A percentile compares a stretch with the other conserved stretches of the same genome.
These are phyloP conservation scores for Rhododendron griersonianum DNA, from an alignment of 148 eudicot species.

Conservation along the genomic window DNA sequence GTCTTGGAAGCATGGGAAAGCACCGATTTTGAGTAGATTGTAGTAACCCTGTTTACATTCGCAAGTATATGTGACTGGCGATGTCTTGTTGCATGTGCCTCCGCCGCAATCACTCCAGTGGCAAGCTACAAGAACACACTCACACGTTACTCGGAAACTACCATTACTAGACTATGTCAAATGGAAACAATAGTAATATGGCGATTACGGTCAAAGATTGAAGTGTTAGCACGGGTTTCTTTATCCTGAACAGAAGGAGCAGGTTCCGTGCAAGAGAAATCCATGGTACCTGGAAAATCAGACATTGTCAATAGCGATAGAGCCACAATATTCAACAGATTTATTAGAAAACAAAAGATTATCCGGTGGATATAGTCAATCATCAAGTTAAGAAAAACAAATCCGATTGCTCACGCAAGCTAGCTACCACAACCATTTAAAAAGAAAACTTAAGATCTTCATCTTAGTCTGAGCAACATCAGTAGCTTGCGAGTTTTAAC, in stretches of 20 bases:
- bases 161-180: not conserved
- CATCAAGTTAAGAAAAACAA: not conserved
- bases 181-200: not conserved
- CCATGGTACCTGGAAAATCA: slow-evolving; percentile 5
- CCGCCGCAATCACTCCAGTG: slow-evolving; percentile 67
- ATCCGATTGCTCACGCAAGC: not conserved
- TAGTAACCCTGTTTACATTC: slow-evolving; percentile 44
- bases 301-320: not conserved
- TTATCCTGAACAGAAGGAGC: slow-evolving; percentile 11
- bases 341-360: not conserved
- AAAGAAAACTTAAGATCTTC: not conserved
- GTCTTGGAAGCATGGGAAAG: slow-evolving; percentile 53
- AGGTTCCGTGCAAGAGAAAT: slow-evolving; percentile 12
- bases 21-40: slow-evolving; percentile 45
- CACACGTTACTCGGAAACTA: not conserved
- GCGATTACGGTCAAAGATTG: slow-evolving; percentile 8
- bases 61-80: slow-evolving; percentile 37
- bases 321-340: not conserved
- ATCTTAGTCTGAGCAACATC: not conserved
- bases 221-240: not conserved
- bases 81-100: slow-evolving; percentile 64
- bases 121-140: slow-evolving; percentile 42
- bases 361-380: not conserved
- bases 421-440: not conserved
- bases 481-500: not conserved